A percentile compares a stretch with the other conserved stretches of the same genome.
phyloP scores from a whole-genome alignment of 139 green algal species.

The Haematococcus sp. region DNA sequence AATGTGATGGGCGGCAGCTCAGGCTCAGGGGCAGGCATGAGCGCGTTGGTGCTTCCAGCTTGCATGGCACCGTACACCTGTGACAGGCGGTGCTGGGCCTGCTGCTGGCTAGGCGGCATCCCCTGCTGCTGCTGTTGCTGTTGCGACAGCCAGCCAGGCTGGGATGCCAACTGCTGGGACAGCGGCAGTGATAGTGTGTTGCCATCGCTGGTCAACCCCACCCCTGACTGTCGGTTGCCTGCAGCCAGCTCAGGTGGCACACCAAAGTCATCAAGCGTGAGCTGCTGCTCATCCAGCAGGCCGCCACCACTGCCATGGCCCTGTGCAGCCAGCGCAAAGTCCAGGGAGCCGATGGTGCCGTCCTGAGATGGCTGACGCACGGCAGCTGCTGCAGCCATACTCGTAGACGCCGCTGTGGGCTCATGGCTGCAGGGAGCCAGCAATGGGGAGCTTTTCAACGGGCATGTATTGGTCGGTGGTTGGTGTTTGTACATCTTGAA shows the following conservation, averaged over 20 bases:
- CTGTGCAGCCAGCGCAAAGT: neutral
- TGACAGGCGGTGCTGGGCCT: too few relatives aligned
- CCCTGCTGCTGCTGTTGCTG: neutral
- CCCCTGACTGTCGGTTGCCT: neutral
- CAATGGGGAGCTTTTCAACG: too few relatives aligned
- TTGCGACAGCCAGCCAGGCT: slow-evolving; percentile 5
- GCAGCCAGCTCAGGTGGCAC: slow-evolving; percentile 45
- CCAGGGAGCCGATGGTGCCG: neutral
- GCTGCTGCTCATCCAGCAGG: slow-evolving; percentile 25
- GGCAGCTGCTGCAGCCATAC: too few relatives aligned
- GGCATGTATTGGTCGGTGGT: too few relatives aligned
- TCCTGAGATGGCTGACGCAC: too few relatives aligned
- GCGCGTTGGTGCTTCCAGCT: too few relatives aligned
- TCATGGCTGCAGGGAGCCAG: too few relatives aligned
- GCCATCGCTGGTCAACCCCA: neutral
- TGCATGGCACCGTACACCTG: too few relatives aligned
- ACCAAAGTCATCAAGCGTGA: slow-evolving; percentile 54
- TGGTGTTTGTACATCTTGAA: too few relatives aligned
- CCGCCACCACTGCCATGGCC: neutral
- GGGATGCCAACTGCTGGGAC: neutral
- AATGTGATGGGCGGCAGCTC: slow-evolving; percentile 44
- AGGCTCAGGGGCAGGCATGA: too few relatives aligned
- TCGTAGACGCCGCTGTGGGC: too few relatives aligned
- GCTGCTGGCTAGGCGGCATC: neutral
- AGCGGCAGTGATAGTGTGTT: neutral